Evolutionary conservation across 441 rosid genomes (phyloP), one percentile per base, ranked within the genome.

Genomic region (Iberis amara): DNA sequence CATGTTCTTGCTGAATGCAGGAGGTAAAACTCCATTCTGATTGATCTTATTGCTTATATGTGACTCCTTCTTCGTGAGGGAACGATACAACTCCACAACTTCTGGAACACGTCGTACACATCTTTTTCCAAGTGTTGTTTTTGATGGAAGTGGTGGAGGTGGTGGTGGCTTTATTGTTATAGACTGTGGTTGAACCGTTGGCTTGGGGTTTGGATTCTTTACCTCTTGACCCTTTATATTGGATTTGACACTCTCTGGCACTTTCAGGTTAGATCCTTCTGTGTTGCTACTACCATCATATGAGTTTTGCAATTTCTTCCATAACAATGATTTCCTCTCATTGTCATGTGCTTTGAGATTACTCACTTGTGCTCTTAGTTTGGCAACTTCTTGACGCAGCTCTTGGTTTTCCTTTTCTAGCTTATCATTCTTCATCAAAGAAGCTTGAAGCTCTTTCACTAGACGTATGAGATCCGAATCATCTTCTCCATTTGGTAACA

Each of bases 281-380:
- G 57, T 40, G 64, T 68, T 68, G 62, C 52, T 45, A 14, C 52
- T 45, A 14, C 39, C 62, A 27, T 81, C 89, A 13, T 64, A 68
- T 26, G 85, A 59, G 62, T 62, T 83, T 64, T 91, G 95, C 46
- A 85, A 65, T 74, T 87, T 91, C 81, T 88, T 91, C 96, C 98
- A 91, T 7, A 88, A 86, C 72, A 79, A 61, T 42, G 94, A 74
- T 77, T 82, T 88, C 61, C 96, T 81, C 74, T 87, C 98, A 32
- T 80, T 85, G 45, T 85, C 98, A 47, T 85, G 86, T 27, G 95
- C 88, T 75, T 80, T 83, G 62, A 87, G 82, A 36, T 82, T 77
- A 65, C 37, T 68, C 43, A 91, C 70, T 31, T 81, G 95, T 15
- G 87, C 73, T 73, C 76, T 85, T 21, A 88, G 68, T 32, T 84